phyloP scores from a whole-genome alignment of 352 stramenopile species.

The Globisporangium acanthophoron region DNA sequence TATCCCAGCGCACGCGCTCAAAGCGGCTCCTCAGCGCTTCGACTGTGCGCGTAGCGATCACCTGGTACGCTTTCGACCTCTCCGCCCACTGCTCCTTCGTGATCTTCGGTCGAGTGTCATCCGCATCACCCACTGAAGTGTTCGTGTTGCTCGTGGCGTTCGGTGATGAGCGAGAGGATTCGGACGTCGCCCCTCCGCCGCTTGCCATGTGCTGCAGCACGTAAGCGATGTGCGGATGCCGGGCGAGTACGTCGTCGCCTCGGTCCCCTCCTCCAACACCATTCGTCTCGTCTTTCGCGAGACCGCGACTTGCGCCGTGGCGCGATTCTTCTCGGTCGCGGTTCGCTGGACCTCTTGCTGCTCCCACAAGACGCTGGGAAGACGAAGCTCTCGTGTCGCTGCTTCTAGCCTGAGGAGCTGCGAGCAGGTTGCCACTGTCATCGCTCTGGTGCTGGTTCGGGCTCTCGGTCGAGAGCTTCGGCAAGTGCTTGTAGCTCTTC shows the following conservation, averaged over 20 bases:
- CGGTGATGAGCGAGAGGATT: background rate
- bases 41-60: slow-evolving; percentile 25
- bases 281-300: background rate
- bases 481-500: background rate
- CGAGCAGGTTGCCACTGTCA: background rate
- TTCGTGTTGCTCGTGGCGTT: background rate
- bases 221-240: slow-evolving; percentile 40
- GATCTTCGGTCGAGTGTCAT: background rate
- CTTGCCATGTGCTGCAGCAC: slow-evolving; percentile 28
- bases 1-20: slow-evolving; percentile 45
- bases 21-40: slow-evolving; percentile 21
- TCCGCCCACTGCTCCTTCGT: slow-evolving; percentile 37
- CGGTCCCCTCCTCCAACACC: slow-evolving; percentile 3
- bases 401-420: background rate
- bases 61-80: slow-evolving; percentile 39
- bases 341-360: background rate
- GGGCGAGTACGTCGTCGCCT: slow-evolving; percentile 24
- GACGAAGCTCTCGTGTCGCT: background rate
- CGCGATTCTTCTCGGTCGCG: background rate
- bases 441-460: background rate
- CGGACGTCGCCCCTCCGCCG: slow-evolving; percentile 1
- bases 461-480: background rate
- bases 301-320: background rate
- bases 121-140: background rate
- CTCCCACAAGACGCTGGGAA: background rate